Conservation (phyloP, 495 filamentous ascomycete genomes). For the Neurospora sublineolata region DNA sequence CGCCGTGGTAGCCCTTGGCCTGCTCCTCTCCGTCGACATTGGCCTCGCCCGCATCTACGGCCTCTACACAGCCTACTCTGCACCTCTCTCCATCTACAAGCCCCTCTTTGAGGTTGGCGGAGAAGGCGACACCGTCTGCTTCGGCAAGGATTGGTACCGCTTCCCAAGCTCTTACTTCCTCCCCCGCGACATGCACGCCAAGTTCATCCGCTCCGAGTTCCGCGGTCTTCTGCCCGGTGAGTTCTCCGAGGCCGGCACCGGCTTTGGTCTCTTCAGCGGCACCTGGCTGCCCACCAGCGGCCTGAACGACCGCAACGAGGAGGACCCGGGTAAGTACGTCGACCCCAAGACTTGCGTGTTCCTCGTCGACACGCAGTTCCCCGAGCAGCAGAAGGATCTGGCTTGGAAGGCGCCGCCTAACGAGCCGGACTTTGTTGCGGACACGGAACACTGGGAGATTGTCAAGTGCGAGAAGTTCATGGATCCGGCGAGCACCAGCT, state of each 20-base stretch:
- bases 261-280: conserved; percentile 55
- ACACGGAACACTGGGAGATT: conserved; percentile 59
- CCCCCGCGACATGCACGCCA: conserved; percentile 64
- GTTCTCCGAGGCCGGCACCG: conserved; percentile 58
- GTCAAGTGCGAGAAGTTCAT: conserved; percentile 68
- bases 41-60: conserved; percentile 67
- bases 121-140: conserved; percentile 62
- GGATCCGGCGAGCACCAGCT: conserved; percentile 60
- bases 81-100: conserved; percentile 66
- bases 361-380: conserved; percentile 78
- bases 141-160: conserved; percentile 97
- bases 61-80: conserved; percentile 73
- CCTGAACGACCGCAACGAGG: conserved; percentile 87
- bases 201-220: conserved; percentile 85
- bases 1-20: conserved; percentile 36
- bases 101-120: conserved; percentile 38
- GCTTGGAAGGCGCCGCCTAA: conserved; percentile 31
- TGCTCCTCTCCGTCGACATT: conserved; percentile 49
- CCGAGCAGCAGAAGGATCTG: conserved; percentile 35
- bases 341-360: conserved; percentile 67
- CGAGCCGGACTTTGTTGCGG: conserved; percentile 65
- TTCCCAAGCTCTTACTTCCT: conserved; percentile 91
- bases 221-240: conserved; percentile 81
- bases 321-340: conserved; percentile 80
- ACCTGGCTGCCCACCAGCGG: conserved; percentile 71